Evolutionary conservation across 257 asterid genomes (phyloP), one percentile per base, ranked within the genome.

Genomic region (Agastache rugosa): DNA sequence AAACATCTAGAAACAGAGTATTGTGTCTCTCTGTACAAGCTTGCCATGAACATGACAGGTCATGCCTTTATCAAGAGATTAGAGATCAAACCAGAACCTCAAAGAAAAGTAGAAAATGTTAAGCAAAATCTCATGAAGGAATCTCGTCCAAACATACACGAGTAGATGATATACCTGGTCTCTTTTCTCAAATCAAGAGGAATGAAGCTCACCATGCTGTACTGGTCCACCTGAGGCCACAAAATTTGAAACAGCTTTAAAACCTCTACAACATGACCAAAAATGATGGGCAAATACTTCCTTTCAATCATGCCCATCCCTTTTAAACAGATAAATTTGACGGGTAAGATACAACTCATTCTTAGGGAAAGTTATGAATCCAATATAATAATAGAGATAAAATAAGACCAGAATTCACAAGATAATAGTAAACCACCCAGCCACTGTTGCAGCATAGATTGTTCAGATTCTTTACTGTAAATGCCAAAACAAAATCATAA

Each of bases 181-280:
- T 88, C 96, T 83, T 95, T 95, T 83, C 94, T 88, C 91, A 95
- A 77, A 85, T 92, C 94, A 63, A 92, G 97, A 62, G 98, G 98
- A 55, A 76, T 34, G 76, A 95, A 95, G 90, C 87, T 88, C 75
- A 95, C 99, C 99, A 95, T 95, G 85, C 93, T 90, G 82, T 85
- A 95, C 81, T 89, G 96, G 73, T 90, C 97, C 73, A 92, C 96
- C 99, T 95, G 83, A 80, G 71, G 74, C 61, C 78, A 83, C 11
- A 69, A 63, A 58, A 16, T 61, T 67, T 51, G 62, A 56, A 65
- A 35, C 47, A 58, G 20, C 61, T 53, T 17, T 8, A 22, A 41
- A 66, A 53, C 37, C 8, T 31, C 37, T 4, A 25, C 29, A 11
- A 61, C 14, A 54, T 45, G 31, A 71, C 42, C 17, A 62, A 67